Percentiles rank a stretch among this genome's conserved stretches.
These are phyloP conservation scores for Ophiosphaerella narmari DNA, from an alignment of 2,329 filamentous ascomycete species.

Conservation along the genomic window DNA sequence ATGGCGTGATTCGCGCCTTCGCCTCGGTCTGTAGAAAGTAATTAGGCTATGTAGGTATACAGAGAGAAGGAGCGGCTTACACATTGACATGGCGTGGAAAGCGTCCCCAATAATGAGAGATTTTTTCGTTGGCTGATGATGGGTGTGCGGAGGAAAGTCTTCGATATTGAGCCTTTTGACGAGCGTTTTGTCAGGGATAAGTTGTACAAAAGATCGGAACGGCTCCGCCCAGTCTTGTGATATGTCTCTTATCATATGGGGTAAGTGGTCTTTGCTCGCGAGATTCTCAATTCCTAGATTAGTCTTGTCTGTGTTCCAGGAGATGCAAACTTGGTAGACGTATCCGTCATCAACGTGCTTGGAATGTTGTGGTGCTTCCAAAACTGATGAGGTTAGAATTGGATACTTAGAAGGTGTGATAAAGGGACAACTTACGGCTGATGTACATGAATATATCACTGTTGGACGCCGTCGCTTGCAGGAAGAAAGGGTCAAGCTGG, in stretches of 20 bases:
- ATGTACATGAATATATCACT: background rate
- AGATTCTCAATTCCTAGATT: background rate
- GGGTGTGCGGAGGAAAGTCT: constrained; percentile 3
- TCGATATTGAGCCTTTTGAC: constrained; percentile 11
- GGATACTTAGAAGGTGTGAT: background rate
- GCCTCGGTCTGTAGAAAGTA: constrained; percentile 1
- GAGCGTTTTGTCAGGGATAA: constrained; percentile 2
- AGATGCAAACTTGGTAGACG: constrained; percentile 13
- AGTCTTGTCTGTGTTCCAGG: constrained; percentile 5
- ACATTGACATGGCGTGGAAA: constrained; percentile 6
- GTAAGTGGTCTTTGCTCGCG: background rate
- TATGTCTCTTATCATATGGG: constrained; percentile 1
- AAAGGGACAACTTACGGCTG: background rate
- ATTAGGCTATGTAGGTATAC: background rate
- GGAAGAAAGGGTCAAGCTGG: constrained; percentile 16
- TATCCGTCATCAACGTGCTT: background rate
- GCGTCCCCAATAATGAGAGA: constrained; percentile 1
- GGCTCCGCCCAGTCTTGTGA: constrained; percentile 8
- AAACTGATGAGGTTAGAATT: constrained; percentile 1
- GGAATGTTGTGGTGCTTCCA: constrained; percentile 5
- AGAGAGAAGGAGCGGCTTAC: background rate
- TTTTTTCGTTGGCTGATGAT: background rate
- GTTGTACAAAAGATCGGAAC: constrained; percentile 5
- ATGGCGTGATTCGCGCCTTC: constrained; percentile 5
- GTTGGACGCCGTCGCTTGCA: constrained; percentile 8